Percentiles rank a stretch among this genome's conserved stretches.
phyloP scores from a whole-genome alignment of 495 filamentous ascomycete genomes.

The Tuber aestivum region DNA sequence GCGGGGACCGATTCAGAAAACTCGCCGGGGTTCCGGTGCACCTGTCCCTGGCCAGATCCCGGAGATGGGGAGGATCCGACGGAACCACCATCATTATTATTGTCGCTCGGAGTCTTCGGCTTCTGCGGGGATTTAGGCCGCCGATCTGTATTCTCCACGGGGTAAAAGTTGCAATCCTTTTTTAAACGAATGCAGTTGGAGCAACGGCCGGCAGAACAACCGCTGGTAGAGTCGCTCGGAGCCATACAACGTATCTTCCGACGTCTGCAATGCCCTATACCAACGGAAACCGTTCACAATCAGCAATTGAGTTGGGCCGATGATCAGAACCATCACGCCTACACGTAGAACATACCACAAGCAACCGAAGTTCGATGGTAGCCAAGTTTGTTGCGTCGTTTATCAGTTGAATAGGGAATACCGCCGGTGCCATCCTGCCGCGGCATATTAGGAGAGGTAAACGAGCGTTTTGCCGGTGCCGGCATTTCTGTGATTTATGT shows the following conservation, averaged over 20 bases:
- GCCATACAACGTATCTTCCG: conserved; percentile 93
- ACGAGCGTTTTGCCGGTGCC: conserved; percentile 41
- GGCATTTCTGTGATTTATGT: conserved; percentile 33
- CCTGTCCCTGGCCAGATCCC: conserved; percentile 22
- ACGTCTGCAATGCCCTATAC: conserved; percentile 79
- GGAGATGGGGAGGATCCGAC: conserved; percentile 41
- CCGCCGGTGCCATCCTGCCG: conserved; percentile 32
- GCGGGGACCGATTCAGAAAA: conserved; percentile 40
- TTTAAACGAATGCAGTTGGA: conserved; percentile 93
- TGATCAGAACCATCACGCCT: conserved; percentile 19
- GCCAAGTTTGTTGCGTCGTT: conserved; percentile 90
- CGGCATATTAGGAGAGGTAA: conserved; percentile 41
- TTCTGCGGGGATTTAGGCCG: conserved; percentile 42
- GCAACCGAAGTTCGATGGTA: conserved; percentile 97
- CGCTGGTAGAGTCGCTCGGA: conserved; percentile 69
- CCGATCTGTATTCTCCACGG: conserved; percentile 58
- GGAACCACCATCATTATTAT: conserved; percentile 36
- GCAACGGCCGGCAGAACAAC: conserved; percentile 87
- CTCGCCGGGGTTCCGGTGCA: conserved; percentile 25
- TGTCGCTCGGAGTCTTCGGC: conserved; percentile 32
- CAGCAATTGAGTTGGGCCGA: conserved; percentile 33
- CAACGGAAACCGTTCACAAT: conserved; percentile 34
- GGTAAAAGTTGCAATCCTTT: conserved; percentile 91
- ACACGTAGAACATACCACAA: conserved; percentile 67
- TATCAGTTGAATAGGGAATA: conserved; percentile 55